Conservation (phyloP, 2,329 filamentous ascomycete genomes). For the Sodiomyces alkalinus region DNA sequence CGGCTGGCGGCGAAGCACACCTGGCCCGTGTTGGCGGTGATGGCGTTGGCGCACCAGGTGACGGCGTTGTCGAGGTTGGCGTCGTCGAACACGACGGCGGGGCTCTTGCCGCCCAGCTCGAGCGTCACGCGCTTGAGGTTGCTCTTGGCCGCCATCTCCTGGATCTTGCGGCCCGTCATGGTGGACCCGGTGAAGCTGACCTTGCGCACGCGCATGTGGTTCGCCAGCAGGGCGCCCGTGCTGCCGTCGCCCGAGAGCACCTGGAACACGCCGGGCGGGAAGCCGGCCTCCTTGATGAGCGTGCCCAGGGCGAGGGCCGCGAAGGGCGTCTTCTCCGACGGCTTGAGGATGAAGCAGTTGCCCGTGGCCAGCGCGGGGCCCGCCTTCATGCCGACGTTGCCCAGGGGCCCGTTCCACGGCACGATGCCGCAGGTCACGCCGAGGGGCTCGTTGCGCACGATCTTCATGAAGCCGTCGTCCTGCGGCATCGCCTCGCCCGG, state of each 20-base stretch:
- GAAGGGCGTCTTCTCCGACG: constrained; percentile 26
- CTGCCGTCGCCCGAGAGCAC: constrained; percentile 24
- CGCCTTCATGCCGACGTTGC: constrained; percentile 21
- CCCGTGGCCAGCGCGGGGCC: constrained; percentile 27
- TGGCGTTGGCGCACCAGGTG: constrained; percentile 17
- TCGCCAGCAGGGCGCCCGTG: constrained; percentile 12
- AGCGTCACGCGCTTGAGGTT: constrained; percentile 59
- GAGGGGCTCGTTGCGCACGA: constrained; percentile 18
- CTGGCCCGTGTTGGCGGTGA: constrained; percentile 61
- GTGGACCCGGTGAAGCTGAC: constrained; percentile 61
- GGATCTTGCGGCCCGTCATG: constrained; percentile 49
- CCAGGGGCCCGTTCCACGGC: constrained; percentile 24
- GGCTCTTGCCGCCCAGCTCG: constrained; percentile 57
- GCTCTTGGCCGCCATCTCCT: constrained; percentile 41
- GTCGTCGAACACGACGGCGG: constrained; percentile 50
- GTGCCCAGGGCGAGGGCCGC: constrained; percentile 17
- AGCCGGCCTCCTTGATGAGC: constrained; percentile 23
- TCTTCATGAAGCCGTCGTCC: constrained; percentile 28
- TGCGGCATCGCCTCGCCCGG: constrained; percentile 12
- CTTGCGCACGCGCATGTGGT: constrained; percentile 26
- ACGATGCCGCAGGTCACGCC: constrained; percentile 15
- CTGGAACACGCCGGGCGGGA: constrained; percentile 27
- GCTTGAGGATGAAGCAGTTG: constrained; percentile 28
- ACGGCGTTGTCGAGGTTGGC: constrained; percentile 47
- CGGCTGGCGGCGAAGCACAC: constrained; percentile 62